Conservation (phyloP, 1,284 basidiomycete species). For the Pisolithus thermaeus region DNA sequence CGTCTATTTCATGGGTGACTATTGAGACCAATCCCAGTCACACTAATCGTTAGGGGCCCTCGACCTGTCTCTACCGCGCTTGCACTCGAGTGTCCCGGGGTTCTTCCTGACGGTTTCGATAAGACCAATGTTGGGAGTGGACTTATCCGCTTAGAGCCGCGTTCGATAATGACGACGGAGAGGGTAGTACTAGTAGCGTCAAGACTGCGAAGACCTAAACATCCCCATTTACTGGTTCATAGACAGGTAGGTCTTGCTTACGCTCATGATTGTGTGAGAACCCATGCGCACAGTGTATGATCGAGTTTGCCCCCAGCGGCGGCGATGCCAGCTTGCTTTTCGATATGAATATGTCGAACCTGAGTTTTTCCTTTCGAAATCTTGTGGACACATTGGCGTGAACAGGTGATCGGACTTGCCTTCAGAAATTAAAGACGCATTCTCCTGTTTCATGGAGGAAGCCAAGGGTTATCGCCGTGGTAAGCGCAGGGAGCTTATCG, state of each 20-base stretch:
- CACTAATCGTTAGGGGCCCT: constrained; percentile 41
- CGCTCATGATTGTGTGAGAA: constrained; percentile 3
- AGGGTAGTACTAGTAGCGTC: background rate
- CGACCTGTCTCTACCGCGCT: constrained; percentile 36
- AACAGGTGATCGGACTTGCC: constrained; percentile 71
- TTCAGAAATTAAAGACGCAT: constrained; percentile 77
- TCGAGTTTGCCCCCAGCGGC: too few species aligned
- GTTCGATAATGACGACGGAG: background rate
- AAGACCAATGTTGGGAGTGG: constrained; percentile 30
- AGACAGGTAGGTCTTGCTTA: constrained; percentile 44
- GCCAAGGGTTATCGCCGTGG: constrained; percentile 58
- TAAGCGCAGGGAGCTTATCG: constrained; percentile 60
- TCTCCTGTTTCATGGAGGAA: constrained; percentile 67
- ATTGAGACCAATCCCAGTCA: too few species aligned
- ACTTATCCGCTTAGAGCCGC: constrained; percentile 41
- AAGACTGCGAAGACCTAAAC: background rate
- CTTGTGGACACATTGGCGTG: too few species aligned
- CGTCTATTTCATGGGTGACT: too few species aligned
- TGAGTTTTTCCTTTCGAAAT: too few species aligned
- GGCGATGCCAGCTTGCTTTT: too few species aligned
- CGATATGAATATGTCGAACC: too few species aligned
- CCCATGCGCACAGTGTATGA: background rate
- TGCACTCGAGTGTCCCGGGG: constrained; percentile 40
- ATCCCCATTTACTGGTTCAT: constrained; percentile 53
- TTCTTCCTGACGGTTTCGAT: constrained; percentile 9